Evolutionary conservation across 495 filamentous ascomycete genomes (phyloP), one percentile per base, ranked within the genome.

Genomic region (Penicillium canariense): DNA sequence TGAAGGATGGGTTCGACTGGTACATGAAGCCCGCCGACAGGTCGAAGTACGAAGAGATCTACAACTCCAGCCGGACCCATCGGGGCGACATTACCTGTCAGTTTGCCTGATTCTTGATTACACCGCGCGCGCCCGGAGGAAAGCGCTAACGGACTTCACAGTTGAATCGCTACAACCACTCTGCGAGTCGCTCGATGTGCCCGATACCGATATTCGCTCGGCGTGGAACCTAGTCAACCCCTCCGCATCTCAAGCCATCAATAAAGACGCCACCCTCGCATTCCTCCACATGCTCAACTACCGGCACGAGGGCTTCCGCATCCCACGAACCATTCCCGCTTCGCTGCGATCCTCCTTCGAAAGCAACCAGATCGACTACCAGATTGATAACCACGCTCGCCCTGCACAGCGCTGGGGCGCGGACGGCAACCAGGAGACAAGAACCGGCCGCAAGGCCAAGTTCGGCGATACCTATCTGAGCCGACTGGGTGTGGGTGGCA

Each of bases 221-320:
- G 94, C 94, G 8, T 98, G 94, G 94, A 98, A 96, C 73, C 81
- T 97, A 10, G 88, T 97, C 55, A 97, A 97, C 76, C 93, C 94
- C 9, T 88, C 85, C 9, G 87, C 87, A 34, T 77, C 78, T 3
- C 69, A 81, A 36, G 84, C 84, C 22, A 92, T 98, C 69, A 93
- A 90, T 66, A 98, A 97, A 75, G 91, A 98, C 67, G 91, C 94
- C 47, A 84, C 85, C 36, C 84, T 97, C 14, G 91, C 90, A 5
- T 97, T 98, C 77, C 82, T 98, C 22, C 94, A 98, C 68, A 92
- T 97, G 61, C 84, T 98, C 23, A 96, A 94, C 68, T 85, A 88
- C 73, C 87, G 94, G 6, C 93, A 97, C 69, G 93, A 97, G 65
- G 95, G 94, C 20, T 97, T 79, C 79, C 87, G 95, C 44, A 92